Percentiles rank a stretch among this genome's conserved stretches.
These are phyloP conservation scores for Pythium aquatile DNA, from an alignment of 352 stramenopile genomes.

Conservation along the genomic window DNA sequence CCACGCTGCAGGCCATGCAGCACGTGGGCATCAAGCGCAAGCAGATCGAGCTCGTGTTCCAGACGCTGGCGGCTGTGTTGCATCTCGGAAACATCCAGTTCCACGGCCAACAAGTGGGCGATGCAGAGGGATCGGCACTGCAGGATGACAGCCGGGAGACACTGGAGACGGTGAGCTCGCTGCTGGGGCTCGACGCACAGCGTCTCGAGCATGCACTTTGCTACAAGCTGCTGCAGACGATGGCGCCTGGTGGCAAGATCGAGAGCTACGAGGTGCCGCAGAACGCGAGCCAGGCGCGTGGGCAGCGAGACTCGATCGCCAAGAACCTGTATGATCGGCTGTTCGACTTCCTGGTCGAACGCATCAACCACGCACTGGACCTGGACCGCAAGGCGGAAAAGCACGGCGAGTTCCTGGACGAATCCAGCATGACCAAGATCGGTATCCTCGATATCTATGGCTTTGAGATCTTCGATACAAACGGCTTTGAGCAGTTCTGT, in stretches of 20 bases:
- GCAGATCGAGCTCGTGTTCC: conserved; percentile 86
- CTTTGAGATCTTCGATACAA: conserved; percentile 95
- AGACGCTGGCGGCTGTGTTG: conserved; percentile 75
- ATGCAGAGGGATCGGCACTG: conserved; percentile 70
- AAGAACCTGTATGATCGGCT: conserved; percentile 96
- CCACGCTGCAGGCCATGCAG: conserved; percentile 85
- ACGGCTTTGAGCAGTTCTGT: conserved; percentile 95
- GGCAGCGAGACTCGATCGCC: conserved; percentile 94
- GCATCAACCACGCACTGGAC: conserved; percentile 84
- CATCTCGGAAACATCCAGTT: conserved; percentile 83
- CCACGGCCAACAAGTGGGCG: conserved; percentile 49
- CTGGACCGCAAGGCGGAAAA: conserved; percentile 84
- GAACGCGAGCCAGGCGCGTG: conserved; percentile 83
- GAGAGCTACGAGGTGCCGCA: conserved; percentile 87
- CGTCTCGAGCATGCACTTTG: conserved; percentile 72
- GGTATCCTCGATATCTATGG: conserved; percentile 97
- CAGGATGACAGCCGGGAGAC: conserved; percentile 36
- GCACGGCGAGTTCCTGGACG: conserved; percentile 70
- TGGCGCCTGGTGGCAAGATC: conserved; percentile 79
- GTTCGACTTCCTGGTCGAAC: conserved; percentile 97
- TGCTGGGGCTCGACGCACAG: conserved; percentile 64
- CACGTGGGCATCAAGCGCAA: conserved; percentile 88
- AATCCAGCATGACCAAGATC: conserved; percentile 79
- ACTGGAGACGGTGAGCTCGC: conserved; percentile 61
- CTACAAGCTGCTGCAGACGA: conserved; percentile 86